Base-by-base conservation (phyloP, 2,329 filamentous ascomycete genomes). In the Pseudocercospora fuligena region DNA sequence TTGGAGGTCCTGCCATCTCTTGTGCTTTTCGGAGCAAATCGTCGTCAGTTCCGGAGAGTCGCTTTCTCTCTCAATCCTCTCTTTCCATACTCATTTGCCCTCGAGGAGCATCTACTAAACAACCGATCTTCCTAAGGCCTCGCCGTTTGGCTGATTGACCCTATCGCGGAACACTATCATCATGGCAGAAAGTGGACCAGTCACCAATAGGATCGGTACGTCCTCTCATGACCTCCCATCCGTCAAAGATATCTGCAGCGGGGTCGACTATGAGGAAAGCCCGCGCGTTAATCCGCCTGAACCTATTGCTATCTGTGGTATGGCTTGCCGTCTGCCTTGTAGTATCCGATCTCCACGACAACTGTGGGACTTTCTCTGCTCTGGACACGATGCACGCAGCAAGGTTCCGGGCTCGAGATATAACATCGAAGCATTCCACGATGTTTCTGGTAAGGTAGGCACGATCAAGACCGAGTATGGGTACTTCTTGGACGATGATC, bases 401-500 rank as follows among this genome's bases (percentile, higher is more conserved):
- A 33, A 21, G 2, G 56, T 67, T 7, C 65, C 65, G 5, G 25
- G 3, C 11, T 16, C 19, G n/a, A 27, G 61, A 23, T 65, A 33
- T 33, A 64, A 62, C 49, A 40, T 67, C n/a, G 65, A 65, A 9
- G 49, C 31, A 11, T 61, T n/a, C 36, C 61, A 67, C 57, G 21
- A 33, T 25, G 25, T 25, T 5, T 16, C 27, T 1, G 61, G 47
- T 14, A 66, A 63, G 21, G 21, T 40, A 47, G 56, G 46, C 14
- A 25, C 61, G 7, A 21, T 49, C 21, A 31, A 19, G 2, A 33
- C 56, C 5, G 12, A 40, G 19, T 12, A 33, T 2, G 60, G 31
- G 5, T 66, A 51, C 46, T 67, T 60, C 27, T 57, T 67, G 11
- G 54, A 66, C 8, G 40, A 64, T 16, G 56, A 66, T 40, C 21